Evolutionary conservation across 208 protist species (phyloP), one percentile per base, ranked within the genome.

Genomic region (Kentomonas sorsogonicus): DNA sequence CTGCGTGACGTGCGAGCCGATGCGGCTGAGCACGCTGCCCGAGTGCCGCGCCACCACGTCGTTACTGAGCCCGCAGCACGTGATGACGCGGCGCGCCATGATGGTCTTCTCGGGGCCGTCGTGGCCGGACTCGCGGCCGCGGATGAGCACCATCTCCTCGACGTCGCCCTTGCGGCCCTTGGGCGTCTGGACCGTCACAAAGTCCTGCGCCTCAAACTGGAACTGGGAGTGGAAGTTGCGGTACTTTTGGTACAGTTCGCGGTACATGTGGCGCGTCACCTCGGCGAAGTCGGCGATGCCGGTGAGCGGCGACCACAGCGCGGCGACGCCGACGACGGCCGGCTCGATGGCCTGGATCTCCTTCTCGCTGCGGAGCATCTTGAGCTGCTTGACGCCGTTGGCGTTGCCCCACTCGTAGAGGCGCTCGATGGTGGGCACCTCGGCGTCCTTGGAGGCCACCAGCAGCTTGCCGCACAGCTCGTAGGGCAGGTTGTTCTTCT

Each of bases 381-480:
- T 39, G 9, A 96, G 66, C 29, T 74, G 77, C 50, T 75, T 65
- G 26, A 96, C 90, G 34, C 86, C 86, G 63, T 97, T 97, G n/a
- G 66, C 62, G 27, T 69, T 57, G 20, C 93, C 93, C 48, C 76
- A 74, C 31, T 84, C 64, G 60, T 87, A 92, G 30, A 97, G 53
- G 46, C 58, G 67, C 65, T 96, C 59, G 29, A 97, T 62, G 9
- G 25, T 26, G 1, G 65, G 30, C 26, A 77, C 51, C 46, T 97
- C 69, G 25, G 52, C 53, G 27, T 83, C 54, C 25, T 89, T 64
- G 33, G 54, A 56, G 7, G 86, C 93, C 25, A 96, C 91, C 50
- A 97, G 92, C 27, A 96, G 52, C 72, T 97, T 97, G 41, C 93
- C 93, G 44, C 78, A 83, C 29, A 82, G 62, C 47, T 94, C 79